Evolutionary conservation across 2,329 filamentous ascomycete genomes (phyloP), one percentile per base, ranked within the genome.

Genomic region (Calycina herbarum): DNA sequence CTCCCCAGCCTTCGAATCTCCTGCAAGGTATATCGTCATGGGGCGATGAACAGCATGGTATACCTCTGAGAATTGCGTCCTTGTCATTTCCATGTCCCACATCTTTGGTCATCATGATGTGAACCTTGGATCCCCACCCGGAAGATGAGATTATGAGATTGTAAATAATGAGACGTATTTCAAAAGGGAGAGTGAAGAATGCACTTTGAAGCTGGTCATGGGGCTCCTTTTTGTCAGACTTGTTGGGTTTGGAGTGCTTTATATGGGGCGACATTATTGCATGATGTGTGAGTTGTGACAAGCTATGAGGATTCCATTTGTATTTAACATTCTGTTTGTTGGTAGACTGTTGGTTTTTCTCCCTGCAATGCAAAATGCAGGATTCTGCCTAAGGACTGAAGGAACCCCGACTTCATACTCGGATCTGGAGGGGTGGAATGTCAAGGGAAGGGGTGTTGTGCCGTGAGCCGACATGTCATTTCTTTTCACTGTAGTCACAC

Each of bases 91-190:
- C 17, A 48, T 48, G 17, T 20, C 15, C 8, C 15, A 48, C 6
- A n/a, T 48, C 42, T 20, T 20, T n/a, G 17, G 5, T 8, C 42
- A 10, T 57, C 4, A 57, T n/a, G 54, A 57, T 57, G 24, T 57
- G 54, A n/a, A 57, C 7, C 31, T 57, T 57, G 11, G 13, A 8
- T 29, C 54, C 54, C 54, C 54, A 57, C 4, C 31, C 27, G 11
- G 15, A 57, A 17, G 54, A 29, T 17, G 10, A 29, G 27, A 31
- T 29, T 10, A 57, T 24, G 15, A 57, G 24, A 17, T 57, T 17
- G 54, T 57, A 57, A 17, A 57, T 29, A 57, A 57, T 33, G 27
- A 57, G 17, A 20, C 54, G 54, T 11, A 57, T 57, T n/a, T 57
- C 54, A 15, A 31, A 29, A 13, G 54, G 54, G 54, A 57, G 54